These are phyloP conservation scores for Ustilago lituana DNA, from an alignment of 1,284 basidiomycete species.

Conservation along the genomic window DNA sequence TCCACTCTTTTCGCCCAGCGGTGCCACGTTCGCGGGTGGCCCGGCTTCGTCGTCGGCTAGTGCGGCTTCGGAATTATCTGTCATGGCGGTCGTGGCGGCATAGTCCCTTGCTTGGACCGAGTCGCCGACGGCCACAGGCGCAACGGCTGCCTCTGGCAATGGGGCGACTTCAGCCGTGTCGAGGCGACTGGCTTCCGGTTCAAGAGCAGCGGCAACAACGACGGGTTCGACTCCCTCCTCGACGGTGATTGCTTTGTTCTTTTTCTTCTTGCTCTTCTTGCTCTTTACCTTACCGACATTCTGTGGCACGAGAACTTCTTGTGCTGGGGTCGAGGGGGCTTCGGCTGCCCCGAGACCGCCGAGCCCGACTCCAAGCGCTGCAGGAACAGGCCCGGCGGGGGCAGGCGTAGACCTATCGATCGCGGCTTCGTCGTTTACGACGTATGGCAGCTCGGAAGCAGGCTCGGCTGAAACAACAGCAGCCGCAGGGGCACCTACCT, in stretches of 20 bases:
- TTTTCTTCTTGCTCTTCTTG: constrained; percentile 27
- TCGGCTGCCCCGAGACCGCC: constrained; percentile 35
- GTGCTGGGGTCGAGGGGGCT: too few relatives aligned
- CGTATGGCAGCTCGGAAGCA: constrained; percentile 42
- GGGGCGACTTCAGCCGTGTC: constrained; percentile 6
- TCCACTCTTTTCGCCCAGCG: constrained; percentile 25
- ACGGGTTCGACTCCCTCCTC: constrained; percentile 8
- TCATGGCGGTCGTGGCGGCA: constrained; percentile 13
- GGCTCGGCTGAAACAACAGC: constrained; percentile 1
- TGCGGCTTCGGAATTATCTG: constrained; percentile 19
- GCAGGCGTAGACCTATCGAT: constrained; percentile 9
- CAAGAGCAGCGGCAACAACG: constrained; percentile 1
- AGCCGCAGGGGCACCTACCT: background rate
- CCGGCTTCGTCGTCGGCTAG: constrained; percentile 26
- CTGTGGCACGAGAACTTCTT: too few relatives aligned
- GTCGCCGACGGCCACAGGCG: constrained; percentile 6
- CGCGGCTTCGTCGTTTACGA: constrained; percentile 22
- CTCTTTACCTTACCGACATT: constrained; percentile 9
- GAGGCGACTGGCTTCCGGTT: background rate
- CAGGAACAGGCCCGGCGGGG: constrained; percentile 18
- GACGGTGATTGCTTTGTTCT: constrained; percentile 20
- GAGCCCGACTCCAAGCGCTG: constrained; percentile 26
- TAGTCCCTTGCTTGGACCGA: constrained; percentile 23
- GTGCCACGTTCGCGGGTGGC: constrained; percentile 12
- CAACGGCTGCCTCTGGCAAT: constrained; percentile 2